These are phyloP conservation scores for Acrodontium crateriforme DNA, from an alignment of 2,329 filamentous ascomycete species.

Conservation along the genomic window DNA sequence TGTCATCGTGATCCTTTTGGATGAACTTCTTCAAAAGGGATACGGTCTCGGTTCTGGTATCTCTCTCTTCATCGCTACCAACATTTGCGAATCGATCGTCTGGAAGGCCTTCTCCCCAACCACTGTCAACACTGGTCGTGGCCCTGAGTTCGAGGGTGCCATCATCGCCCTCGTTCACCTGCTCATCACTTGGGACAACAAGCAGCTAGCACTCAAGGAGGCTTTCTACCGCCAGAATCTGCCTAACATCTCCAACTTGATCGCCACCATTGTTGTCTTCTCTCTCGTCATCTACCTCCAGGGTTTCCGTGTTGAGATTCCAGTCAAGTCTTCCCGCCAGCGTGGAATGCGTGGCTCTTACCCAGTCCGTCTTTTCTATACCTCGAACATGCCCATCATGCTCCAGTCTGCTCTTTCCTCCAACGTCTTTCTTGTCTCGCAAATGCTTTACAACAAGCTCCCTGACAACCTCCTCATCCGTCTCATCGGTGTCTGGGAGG, in stretches of 20 bases:
- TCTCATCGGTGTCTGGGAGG: conserved; percentile 96
- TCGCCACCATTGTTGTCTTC: conserved; percentile 87
- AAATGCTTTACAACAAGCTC: conserved; percentile 99
- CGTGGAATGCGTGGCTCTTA: conserved; percentile 96
- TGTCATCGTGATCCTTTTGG: conserved; percentile 96
- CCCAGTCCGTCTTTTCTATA: conserved; percentile 98
- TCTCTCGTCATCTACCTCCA: conserved; percentile 86
- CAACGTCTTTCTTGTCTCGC: conserved; percentile 97
- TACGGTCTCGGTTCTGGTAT: conserved; percentile 98
- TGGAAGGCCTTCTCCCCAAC: conserved; percentile 99
- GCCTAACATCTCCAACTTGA: conserved; percentile 97
- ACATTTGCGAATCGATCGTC: conserved; percentile 99
- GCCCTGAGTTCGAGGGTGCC: conserved; percentile 96
- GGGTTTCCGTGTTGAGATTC: conserved; percentile 93
- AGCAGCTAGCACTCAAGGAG: conserved; percentile 95
- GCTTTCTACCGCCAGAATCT: conserved; percentile 99
- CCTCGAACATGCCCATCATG: conserved; percentile 99
- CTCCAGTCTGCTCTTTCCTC: conserved; percentile 95
- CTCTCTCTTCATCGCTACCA: conserved; percentile 98
- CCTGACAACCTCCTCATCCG: conserved; percentile 96
- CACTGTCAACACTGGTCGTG: conserved; percentile 97
- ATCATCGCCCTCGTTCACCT: conserved; percentile 97
- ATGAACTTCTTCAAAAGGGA: conserved; percentile 98
- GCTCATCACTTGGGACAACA: conserved; percentile 96
- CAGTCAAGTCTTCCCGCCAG: conserved; percentile 98